Evolutionary conservation across 345 rosid genomes (phyloP), one percentile per base, ranked within the genome.

Genomic region (Heritiera fomes): DNA sequence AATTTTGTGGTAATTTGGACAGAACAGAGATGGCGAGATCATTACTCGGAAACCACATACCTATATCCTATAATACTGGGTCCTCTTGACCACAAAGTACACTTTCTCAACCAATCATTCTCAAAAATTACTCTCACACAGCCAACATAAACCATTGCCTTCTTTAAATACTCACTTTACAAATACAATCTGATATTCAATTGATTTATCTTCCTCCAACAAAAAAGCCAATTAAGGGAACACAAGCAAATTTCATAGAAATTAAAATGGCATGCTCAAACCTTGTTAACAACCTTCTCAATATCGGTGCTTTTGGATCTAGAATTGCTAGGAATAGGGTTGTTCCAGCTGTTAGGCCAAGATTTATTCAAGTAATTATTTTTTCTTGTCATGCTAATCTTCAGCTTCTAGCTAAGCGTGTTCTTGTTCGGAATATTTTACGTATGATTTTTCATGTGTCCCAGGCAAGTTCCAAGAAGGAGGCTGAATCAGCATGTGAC

Each of bases 381-480:
- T 40, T 65, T 3, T 46, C 3, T 7, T 49, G 11, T 41, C 7
- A 1, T 10, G 64, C n/a, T 20, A 60, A 43, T 59, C 18, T 49
- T 8, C 72, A 23, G 13, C 28, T 65, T 41, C 43, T 10, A 23
- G 5, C 5, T 11, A 50, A 66, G 17, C 12, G 15, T 18, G 12
- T 49, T 46, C 10, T 10, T 18, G 28, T 18, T 59, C 1, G 8
- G 32, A 30, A 50, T 18, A 49, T 6, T 47, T 2, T 34, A 34
- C 3, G 62, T 75, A 3, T 43, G n/a, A 28, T 3, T 7, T 60
- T 49, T 18, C 8, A 46, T 66, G 49, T 23, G 65, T 6, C 8
- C 12, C 46, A 85, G 85, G 81, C 66, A 3, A 79, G 81, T 60
- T 78, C 82, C 0, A 55, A 64, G 34, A 77, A 56, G 53, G 81